Evolutionary conservation across 2,329 filamentous ascomycete species (phyloP), one percentile per base, ranked within the genome.

Genomic region (Ophiostoma himal-ulmi): DNA sequence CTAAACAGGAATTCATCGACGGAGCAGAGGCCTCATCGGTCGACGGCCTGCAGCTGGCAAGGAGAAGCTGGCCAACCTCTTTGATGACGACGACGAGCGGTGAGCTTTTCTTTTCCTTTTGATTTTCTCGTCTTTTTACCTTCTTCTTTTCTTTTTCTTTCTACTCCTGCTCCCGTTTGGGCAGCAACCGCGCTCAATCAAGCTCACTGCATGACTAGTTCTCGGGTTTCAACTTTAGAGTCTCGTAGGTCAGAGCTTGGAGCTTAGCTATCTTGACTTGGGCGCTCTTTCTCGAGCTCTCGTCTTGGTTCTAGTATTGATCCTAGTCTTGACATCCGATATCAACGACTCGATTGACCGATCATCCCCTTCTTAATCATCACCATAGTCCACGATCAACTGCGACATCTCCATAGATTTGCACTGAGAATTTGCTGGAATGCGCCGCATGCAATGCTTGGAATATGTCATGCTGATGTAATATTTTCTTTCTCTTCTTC

Each of bases 41-140:
- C 44, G 44, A 39, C 37, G 37, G 37, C 37, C 14, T 44, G 41
- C 41, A 57, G n/a, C 52, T 62, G 57, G 30, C 30, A 30, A 30
- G 30, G 30, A 30, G 30, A 14, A 62, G 57, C 57, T 62, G 57
- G 52, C n/a, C 44, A 48, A 48, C 44, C 44, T 57, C 52, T 17
- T 17, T 34, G 57, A 62, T 62, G 57, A 62, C 57, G 57, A 62
- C 57, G 57, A 62, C 57, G 57, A 62, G 57, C 57, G 57, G 57
- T 62, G 57, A 62, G 57, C 37, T 44, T 5, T 67, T 11, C 30
- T 67, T 44, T 14, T 44, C 5, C n/a, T 26, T 39, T 10, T 60
- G 13, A 17, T 7, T 34, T 34, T 5, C 13, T 17, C 14, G 34
- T 11, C 7, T 14, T 62, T 34, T 13, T 60, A 5, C 26, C 5